A percentile compares a stretch with the other conserved stretches of the same genome.
These are phyloP conservation scores for Yamadazyma atlantica DNA, from an alignment of 1,139 yeast genomes.

Conservation along the genomic window DNA sequence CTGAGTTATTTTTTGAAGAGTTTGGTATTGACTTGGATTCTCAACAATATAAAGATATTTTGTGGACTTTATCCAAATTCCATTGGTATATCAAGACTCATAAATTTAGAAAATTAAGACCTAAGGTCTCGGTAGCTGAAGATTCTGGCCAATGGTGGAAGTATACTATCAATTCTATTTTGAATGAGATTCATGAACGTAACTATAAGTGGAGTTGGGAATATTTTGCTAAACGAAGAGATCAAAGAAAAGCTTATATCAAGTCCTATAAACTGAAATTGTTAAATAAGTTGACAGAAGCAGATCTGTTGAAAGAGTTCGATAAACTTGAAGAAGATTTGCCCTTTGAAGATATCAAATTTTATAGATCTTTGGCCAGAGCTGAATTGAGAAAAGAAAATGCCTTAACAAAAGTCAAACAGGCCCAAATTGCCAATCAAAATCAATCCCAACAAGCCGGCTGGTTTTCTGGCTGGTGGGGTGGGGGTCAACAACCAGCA, in stretches of 20 bases:
- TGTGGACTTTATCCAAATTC: constrained; percentile 80
- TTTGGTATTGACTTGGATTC: constrained; percentile 83
- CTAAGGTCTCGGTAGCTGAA: constrained; percentile 56
- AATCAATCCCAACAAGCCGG: constrained; percentile 25
- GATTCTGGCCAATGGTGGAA: constrained; percentile 80
- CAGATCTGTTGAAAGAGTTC: constrained; percentile 43
- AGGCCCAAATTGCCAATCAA: constrained; percentile 8
- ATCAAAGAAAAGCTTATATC: constrained; percentile 70
- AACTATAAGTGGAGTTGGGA: constrained; percentile 91
- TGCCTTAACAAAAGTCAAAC: constrained; percentile 13
- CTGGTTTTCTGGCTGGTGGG: constrained; percentile 68
- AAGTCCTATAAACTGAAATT: constrained; percentile 61
- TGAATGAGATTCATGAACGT: constrained; percentile 76
- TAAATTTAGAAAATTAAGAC: constrained; percentile 71
- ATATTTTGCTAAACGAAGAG: constrained; percentile 66
- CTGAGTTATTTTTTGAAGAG: constrained; percentile 82
- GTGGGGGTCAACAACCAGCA: constrained; percentile 18
- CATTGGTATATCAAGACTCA: constrained; percentile 78
- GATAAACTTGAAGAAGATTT: constrained; percentile 58
- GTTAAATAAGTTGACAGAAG: constrained; percentile 28
- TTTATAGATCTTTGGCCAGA: constrained; percentile 81
- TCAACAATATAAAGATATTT: constrained; percentile 77
- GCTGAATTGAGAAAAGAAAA: constrained; percentile 61
- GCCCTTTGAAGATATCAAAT: constrained; percentile 74
- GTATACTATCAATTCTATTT: constrained; percentile 73